Conservation (phyloP, 495 filamentous ascomycete species). For the Hyaloscypha variabilis region DNA sequence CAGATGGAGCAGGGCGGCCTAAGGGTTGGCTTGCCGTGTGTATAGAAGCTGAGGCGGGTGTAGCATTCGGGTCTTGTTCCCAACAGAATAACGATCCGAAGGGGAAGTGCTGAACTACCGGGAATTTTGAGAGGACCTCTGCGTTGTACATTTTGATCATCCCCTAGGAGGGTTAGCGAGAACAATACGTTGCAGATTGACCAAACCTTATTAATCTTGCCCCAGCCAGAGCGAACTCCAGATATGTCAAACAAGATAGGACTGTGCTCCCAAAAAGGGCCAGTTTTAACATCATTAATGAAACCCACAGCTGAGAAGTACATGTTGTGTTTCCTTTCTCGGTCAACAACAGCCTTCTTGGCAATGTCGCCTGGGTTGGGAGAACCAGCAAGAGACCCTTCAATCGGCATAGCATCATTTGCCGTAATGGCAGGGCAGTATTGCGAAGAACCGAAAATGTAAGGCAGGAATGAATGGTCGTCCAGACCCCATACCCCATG, state of each 20-base stretch:
- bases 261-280: constrained; percentile 98
- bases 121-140: constrained; percentile 91
- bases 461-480: constrained; percentile 96
- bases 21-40: constrained; percentile 63
- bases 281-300: constrained; percentile 96
- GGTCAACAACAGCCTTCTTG: constrained; percentile 65
- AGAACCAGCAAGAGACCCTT: constrained; percentile 73
- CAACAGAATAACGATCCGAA: constrained; percentile 88
- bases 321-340: constrained; percentile 74
- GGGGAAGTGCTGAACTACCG: constrained; percentile 95
- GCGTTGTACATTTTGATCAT: constrained; percentile 98
- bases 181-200: constrained; percentile 12
- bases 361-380: constrained; percentile 71
- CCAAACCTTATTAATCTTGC: constrained; percentile 92
- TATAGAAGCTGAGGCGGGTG: constrained; percentile 43
- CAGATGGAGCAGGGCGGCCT: constrained; percentile 19
- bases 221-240: constrained; percentile 89
- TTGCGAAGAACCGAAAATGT: constrained; percentile 94
- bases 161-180: constrained; percentile 46
- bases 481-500: constrained; percentile 97
- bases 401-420: constrained; percentile 61
- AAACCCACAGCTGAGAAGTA: constrained; percentile 99
- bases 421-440: constrained; percentile 71
- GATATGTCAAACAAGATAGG: constrained; percentile 95
- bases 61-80: constrained; percentile 71